A percentile compares a stretch with the other conserved stretches of the same genome.
phyloP scores from a whole-genome alignment of 2,329 filamentous ascomycete genomes.

The Blastomyces gilchristii region DNA sequence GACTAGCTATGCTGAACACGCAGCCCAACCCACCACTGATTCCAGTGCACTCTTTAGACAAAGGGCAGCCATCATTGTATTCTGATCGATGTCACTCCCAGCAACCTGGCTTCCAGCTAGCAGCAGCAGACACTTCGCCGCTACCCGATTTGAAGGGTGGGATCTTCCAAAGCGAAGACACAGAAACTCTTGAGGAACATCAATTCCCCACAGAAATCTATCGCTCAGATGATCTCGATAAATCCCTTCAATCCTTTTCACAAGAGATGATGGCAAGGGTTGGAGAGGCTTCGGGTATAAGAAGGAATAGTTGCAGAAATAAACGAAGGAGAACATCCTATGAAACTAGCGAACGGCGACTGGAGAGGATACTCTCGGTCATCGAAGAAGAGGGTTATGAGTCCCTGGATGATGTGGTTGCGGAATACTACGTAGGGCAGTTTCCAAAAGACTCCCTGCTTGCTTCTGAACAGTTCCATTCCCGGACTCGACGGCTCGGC shows the following conservation, averaged over 20 bases:
- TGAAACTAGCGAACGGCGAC: background rate
- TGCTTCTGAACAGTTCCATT: constrained; percentile 2
- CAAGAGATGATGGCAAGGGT: background rate
- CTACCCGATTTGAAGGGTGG: background rate
- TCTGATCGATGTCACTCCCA: background rate
- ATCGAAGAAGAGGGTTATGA: constrained; percentile 4
- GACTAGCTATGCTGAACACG: background rate
- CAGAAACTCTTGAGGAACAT: background rate
- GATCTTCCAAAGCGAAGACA: background rate
- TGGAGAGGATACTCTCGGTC: background rate
- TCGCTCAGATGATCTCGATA: background rate
- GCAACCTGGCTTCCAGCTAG: background rate
- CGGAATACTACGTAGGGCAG: background rate
- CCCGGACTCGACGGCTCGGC: constrained; percentile 4
- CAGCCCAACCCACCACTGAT: background rate
- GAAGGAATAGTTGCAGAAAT: background rate
- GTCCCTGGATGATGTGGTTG: background rate
- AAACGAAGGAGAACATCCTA: background rate
- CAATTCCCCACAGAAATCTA: background rate
- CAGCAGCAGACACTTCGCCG: background rate
- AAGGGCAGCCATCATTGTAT: background rate
- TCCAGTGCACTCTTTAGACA: background rate
- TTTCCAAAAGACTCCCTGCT: constrained; percentile 5
- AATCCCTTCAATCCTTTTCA: background rate
- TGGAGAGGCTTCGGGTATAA: background rate